Evolutionary conservation across 257 asterid genomes (phyloP), one percentile per base, ranked within the genome.

Genomic region (Petunia axillaris): DNA sequence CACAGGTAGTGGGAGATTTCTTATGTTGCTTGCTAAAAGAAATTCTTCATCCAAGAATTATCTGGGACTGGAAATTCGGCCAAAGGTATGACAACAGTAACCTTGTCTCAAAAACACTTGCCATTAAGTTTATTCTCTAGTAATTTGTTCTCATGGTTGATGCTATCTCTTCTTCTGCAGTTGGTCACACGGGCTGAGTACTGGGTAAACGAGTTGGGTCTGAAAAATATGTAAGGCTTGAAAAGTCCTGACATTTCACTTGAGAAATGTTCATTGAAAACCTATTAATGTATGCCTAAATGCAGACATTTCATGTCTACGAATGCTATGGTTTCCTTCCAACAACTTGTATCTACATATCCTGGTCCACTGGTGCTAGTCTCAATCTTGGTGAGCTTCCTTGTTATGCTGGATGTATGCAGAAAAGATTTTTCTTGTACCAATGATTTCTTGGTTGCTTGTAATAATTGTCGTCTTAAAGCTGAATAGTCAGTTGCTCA

Each of bases 1-100:
- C 81, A 55, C 93, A 95, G 99, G 99, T 4, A 91, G 98, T 65
- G 99, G 99, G 79, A 93, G 99, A 87, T 95, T 92, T 89, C 94
- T 95, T 58, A 52, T 93, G 58, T 92, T 90, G 95, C 94, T 87
- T 55, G 98, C 99, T 46, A 90, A 89, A 84, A 83, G 81, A 84
- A 85, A 89, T 88, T 71, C 85, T 1, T 84, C 71, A 53, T 85
- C 86, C 80, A 90, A 89, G 80, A 95, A 93, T 84, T 91, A 86
- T 87, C 88, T 95, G 77, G 99, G 99, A 80, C 77, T 95, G 87
- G 99, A 95, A 89, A 95, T 95, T 86, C 93, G 97, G 68, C 93
- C 87, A 67, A 95, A 90, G 85, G 99, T 95, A 93, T 55, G 92
- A 76, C 35, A 52, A 53, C 6, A 78, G 14, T 64, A 74, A 70